Evolutionary conservation across 352 stramenopile species (phyloP).

Genomic region (Globisporangium mamillatum): DNA sequence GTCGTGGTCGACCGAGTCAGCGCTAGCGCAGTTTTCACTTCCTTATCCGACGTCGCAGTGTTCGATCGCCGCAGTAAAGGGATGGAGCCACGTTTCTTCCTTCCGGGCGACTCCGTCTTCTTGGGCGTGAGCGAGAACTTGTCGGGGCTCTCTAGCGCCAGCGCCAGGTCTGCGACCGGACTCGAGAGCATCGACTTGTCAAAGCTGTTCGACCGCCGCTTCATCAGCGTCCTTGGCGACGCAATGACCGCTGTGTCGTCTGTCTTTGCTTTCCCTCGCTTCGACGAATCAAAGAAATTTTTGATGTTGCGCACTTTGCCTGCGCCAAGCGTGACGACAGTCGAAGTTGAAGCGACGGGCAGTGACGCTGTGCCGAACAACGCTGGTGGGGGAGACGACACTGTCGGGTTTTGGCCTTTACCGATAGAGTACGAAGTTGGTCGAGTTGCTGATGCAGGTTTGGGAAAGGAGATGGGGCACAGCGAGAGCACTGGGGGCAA

Average conservation of each 20-base stretch:
- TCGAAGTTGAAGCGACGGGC: constrained; percentile 15
- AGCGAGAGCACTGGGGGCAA: constrained; percentile 45
- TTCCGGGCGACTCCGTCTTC: constrained; percentile 10
- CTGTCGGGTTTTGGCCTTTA: neutral
- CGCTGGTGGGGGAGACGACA: constrained; percentile 10
- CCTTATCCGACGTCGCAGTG: constrained; percentile 14
- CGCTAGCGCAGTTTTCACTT: constrained; percentile 15
- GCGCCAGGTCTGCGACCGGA: constrained; percentile 23
- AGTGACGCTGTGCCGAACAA: constrained; percentile 20
- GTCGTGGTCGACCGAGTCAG: constrained; percentile 16
- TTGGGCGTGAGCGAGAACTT: constrained; percentile 6
- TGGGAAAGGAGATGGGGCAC: neutral
- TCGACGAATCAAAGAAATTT: constrained; percentile 25
- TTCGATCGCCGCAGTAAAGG: constrained; percentile 19
- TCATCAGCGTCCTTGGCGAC: constrained; percentile 26
- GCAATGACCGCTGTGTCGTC: constrained; percentile 24
- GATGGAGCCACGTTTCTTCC: constrained; percentile 16
- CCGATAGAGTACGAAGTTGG: neutral
- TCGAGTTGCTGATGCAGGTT: neutral
- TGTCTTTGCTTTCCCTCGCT: constrained; percentile 25
- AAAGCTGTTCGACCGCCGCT: constrained; percentile 41
- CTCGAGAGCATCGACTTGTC: constrained; percentile 34
- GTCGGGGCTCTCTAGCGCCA: constrained; percentile 16
- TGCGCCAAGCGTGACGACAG: constrained; percentile 22
- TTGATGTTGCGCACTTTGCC: constrained; percentile 42